Evolutionary conservation across 108 stramenopile species (phyloP).

Genomic region (Fragilaria radians): DNA sequence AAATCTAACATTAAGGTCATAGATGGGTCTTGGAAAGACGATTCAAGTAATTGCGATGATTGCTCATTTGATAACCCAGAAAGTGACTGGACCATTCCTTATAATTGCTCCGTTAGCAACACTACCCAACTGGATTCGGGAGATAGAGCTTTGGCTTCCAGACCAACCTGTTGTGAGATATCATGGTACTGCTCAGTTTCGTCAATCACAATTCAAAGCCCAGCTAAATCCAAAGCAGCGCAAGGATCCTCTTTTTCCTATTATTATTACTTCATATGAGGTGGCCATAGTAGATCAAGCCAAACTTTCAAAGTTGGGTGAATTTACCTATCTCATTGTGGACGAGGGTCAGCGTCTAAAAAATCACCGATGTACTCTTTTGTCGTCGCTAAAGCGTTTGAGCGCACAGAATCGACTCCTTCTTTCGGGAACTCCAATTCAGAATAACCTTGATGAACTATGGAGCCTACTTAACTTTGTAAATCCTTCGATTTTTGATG

Average conservation of each 20-base stretch:
- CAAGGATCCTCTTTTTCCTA: conserved; percentile 69
- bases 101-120: conserved; percentile 97
- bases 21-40: conserved; percentile 56
- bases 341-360: conserved; percentile 99
- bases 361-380: conserved; percentile 90
- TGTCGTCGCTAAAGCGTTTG: conserved; percentile 86
- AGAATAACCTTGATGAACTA: conserved; percentile 89
- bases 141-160: conserved; percentile 96
- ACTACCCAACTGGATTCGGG: conserved; percentile 96
- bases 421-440: conserved; percentile 98
- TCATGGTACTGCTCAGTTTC: conserved; percentile 86
- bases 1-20: too few relatives aligned
- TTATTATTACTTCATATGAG: conserved; percentile 95
- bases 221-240: conserved; percentile 53
- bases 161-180: conserved; percentile 80
- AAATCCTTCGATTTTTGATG: conserved; percentile 97
- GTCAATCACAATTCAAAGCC: conserved; percentile 68
- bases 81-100: conserved; percentile 88
- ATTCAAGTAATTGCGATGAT: conserved; percentile 94
- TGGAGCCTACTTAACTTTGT: conserved; percentile 99
- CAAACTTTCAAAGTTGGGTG: conserved; percentile 58
- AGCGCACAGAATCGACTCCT: conserved; percentile 82
- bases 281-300: conserved; percentile 83
- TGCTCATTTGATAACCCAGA: conserved; percentile 85
- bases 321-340: conserved; percentile 90